Conservation (phyloP, 257 asterid genomes). For the Ilex aquifolium region DNA sequence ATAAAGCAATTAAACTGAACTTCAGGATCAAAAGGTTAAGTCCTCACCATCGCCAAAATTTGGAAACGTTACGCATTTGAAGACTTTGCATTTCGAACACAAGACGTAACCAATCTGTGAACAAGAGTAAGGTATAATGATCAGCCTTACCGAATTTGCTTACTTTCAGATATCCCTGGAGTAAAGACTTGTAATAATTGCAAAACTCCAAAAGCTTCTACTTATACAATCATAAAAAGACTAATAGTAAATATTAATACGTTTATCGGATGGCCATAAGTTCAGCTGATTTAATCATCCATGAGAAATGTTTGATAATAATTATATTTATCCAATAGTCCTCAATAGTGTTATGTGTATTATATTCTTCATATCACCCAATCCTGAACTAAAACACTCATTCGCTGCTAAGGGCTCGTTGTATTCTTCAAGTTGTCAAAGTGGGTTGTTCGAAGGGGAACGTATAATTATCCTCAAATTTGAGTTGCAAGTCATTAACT, state of each 20-base stretch:
- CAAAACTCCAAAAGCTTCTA: not conserved
- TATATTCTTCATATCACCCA: no score
- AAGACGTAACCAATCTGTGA: slow-evolving; percentile 59
- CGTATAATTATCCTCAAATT: not conserved
- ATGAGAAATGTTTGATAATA: no score
- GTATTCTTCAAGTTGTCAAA: no score
- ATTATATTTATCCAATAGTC: no score
- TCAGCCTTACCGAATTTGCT: no score
- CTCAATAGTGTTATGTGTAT: no score
- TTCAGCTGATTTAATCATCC: not conserved
- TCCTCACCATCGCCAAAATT: slow-evolving; percentile 48
- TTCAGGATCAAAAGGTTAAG: slow-evolving; percentile 25
- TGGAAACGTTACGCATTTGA: slow-evolving; percentile 74
- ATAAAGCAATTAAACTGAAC: not conserved
- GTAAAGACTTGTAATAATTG: no score
- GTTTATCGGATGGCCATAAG: not conserved
- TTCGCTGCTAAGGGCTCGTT: no score
- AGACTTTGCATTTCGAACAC: slow-evolving; percentile 79
- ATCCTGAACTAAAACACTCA: no score
- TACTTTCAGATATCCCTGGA: not conserved
- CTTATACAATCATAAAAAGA: not conserved
- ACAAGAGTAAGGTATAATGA: not conserved
- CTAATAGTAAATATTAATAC: no score
- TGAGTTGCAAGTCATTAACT: not conserved
- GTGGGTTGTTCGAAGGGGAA: no score